These are phyloP conservation scores for Trichoderma koningiopsis DNA, from an alignment of 2,329 filamentous ascomycete species.

Conservation along the genomic window DNA sequence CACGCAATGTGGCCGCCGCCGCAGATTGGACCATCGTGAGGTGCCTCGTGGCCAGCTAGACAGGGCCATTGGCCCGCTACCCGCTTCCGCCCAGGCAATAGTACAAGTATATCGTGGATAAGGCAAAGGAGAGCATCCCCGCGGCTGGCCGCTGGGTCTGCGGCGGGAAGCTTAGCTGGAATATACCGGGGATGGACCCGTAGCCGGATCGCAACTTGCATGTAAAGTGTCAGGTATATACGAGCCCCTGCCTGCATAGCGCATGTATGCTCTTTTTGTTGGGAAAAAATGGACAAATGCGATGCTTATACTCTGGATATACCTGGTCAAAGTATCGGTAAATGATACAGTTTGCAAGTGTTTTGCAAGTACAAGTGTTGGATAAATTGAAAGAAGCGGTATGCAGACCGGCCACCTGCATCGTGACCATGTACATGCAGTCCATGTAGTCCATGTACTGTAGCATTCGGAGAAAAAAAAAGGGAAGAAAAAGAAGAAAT, in stretches of 20 bases:
- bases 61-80: constrained; percentile 21
- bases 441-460: not conserved
- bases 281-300: not conserved
- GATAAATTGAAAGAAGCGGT: constrained; percentile 17
- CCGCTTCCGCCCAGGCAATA: constrained; percentile 19
- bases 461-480: constrained; percentile 11
- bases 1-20: constrained; percentile 19
- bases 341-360: not conserved
- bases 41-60: constrained; percentile 19
- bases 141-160: constrained; percentile 11
- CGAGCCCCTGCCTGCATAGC: not conserved
- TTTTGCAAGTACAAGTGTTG: not conserved
- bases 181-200: constrained; percentile 10
- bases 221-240: not conserved
- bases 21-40: constrained; percentile 18
- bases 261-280: constrained; percentile 15
- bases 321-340: not conserved
- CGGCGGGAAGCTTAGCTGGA: constrained; percentile 12
- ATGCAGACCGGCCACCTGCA: constrained; percentile 14
- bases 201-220: constrained; percentile 13
- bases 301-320: constrained; percentile 10
- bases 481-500: constrained; percentile 1
- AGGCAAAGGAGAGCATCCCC: constrained; percentile 9
- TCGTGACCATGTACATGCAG: not conserved
- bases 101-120: not conserved